phyloP scores from a whole-genome alignment of 176 grass and related monocot genomes.

The Neostapfia colusana region DNA sequence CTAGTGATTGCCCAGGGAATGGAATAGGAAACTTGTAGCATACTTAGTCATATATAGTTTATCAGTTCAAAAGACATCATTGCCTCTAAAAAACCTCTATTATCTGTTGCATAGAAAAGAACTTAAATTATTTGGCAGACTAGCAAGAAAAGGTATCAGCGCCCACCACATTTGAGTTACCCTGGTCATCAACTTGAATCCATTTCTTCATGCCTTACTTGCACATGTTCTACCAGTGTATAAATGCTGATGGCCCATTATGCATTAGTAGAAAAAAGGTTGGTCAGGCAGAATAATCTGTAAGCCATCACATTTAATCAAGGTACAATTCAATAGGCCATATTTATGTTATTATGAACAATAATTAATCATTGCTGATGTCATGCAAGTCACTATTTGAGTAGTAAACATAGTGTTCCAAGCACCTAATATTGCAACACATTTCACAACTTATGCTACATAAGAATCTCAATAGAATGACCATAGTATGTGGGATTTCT shows the following conservation, averaged over 20 bases:
- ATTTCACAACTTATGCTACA: too few species aligned
- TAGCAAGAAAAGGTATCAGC: not conserved
- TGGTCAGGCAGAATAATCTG: too few species aligned
- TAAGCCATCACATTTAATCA: not conserved
- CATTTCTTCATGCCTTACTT: conserved; percentile 2
- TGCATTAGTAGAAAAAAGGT: not conserved
- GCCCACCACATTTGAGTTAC: not conserved
- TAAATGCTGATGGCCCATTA: not conserved
- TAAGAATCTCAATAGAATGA: too few species aligned
- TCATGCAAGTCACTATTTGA: too few species aligned
- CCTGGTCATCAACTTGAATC: not conserved
- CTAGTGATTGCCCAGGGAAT: not conserved
- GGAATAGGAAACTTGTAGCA: too few species aligned
- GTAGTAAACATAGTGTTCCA: too few species aligned
- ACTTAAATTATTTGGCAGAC: too few species aligned
- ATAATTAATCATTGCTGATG: too few species aligned
- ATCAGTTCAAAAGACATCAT: not conserved
- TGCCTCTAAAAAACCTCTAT: not conserved
- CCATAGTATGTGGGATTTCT: too few species aligned
- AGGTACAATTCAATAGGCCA: not conserved
- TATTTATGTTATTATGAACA: not conserved
- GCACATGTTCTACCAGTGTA: not conserved
- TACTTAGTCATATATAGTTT: not conserved
- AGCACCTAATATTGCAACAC: too few species aligned
- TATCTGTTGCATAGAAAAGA: too few species aligned